Base-by-base conservation (phyloP, 257 asterid species). In the Osmanthus fragrans region DNA sequence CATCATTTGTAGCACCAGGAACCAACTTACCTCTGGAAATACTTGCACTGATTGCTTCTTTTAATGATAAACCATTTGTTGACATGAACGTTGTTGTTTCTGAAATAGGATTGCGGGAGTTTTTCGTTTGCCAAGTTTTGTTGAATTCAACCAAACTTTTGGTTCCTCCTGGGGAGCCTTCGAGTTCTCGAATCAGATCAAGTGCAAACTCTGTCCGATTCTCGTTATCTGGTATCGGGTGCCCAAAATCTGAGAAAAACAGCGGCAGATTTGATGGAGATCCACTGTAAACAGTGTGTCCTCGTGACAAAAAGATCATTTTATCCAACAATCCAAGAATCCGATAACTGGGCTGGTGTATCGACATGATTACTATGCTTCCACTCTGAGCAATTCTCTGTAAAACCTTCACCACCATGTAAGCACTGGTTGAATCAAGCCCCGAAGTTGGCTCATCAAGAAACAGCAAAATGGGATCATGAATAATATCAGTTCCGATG, bases 401-500 rank as follows among this genome's bases (percentile, higher is more conserved):
- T 6, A 87, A 80, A 13, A 87, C 89, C 63, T 82, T 87, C 21
- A 87, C 80, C 27, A 87, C 89, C 89, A 83, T 85, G 69, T n/a
- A 85, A 0, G 90, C 90, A 49, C 89, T 85, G 8, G 90, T 87
- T 23, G 90, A 87, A 60, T 87, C 89, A 0, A 87, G 89, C 0
- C 90, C 89, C 2, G 90, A 85, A 0, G 90, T 87, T 11, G 90
- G 89, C 64, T 87, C 90, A 40, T 87, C 90, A 4, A 87, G 89
- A n/a, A 87, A 87, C 4, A 87, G 77, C 1, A 87, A 67, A 18
- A 87, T 84, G 0, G 90, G 90, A 13, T 87, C 86, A 11, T 87
- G 90, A 42, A 87, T 82, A 19, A 87, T 85, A 13, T 85, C 89
- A 0, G 80, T 85, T 40, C 90, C 90, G 16, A 87, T 87, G 4